These are phyloP conservation scores for Podospora appendiculata DNA, from an alignment of 495 filamentous ascomycete genomes.

Conservation along the genomic window DNA sequence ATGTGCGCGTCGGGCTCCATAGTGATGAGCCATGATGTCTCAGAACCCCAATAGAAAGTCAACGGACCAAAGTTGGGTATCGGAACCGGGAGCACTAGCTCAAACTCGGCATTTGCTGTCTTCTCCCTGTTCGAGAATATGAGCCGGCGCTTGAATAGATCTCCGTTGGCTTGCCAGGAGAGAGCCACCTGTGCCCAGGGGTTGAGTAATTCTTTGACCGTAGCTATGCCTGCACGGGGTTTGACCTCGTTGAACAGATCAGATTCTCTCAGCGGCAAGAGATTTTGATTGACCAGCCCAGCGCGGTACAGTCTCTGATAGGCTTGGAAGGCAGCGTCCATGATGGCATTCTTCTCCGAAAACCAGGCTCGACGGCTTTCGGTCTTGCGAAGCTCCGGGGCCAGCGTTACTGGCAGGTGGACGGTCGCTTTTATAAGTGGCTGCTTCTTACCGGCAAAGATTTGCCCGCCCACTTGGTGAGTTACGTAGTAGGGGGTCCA, in stretches of 20 bases:
- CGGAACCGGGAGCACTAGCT: slow-evolving; percentile 36
- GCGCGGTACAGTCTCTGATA: slow-evolving; percentile 62
- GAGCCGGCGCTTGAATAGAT: slow-evolving; percentile 22
- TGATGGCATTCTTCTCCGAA: slow-evolving; percentile 67
- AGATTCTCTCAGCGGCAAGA: slow-evolving; percentile 52
- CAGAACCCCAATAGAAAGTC: slow-evolving; percentile 41
- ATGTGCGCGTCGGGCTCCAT: slow-evolving; percentile 19
- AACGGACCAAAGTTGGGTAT: slow-evolving; percentile 36
- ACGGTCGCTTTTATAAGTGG: slow-evolving; percentile 48
- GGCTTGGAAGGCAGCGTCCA: slow-evolving; percentile 79
- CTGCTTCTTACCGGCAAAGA: neutral
- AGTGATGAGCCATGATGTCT: slow-evolving; percentile 31
- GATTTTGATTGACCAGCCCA: slow-evolving; percentile 69
- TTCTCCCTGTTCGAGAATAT: slow-evolving; percentile 24
- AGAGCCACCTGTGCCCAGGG: slow-evolving; percentile 59
- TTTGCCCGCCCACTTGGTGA: slow-evolving; percentile 7
- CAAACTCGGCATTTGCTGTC: slow-evolving; percentile 28
- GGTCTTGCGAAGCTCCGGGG: slow-evolving; percentile 50
- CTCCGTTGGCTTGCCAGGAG: slow-evolving; percentile 33
- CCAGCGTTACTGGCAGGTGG: slow-evolving; percentile 63
- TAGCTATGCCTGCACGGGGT: slow-evolving; percentile 36
- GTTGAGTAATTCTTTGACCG: slow-evolving; percentile 50
- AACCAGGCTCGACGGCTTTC: slow-evolving; percentile 50
- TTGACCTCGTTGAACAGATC: slow-evolving; percentile 33
- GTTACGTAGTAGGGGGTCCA: slow-evolving; percentile 42